phyloP scores from a whole-genome alignment of 768 basidiomycete species.

The Lactarius hengduanensis region DNA sequence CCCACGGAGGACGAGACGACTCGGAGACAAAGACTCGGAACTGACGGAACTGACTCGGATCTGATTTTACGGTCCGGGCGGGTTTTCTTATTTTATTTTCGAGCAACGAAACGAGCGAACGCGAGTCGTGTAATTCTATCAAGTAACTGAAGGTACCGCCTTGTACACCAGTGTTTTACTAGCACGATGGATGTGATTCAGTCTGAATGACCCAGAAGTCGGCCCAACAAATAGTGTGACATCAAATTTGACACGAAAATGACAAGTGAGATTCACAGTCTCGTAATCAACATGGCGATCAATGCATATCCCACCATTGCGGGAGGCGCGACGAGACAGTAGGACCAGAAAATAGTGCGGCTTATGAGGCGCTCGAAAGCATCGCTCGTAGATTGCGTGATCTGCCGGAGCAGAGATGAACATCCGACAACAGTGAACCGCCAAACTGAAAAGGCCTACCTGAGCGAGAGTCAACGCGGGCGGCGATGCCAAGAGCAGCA shows the following conservation, averaged over 20 bases:
- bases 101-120: too few species aligned
- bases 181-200: too few species aligned
- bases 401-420: conserved; percentile 40
- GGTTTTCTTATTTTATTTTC: neutral
- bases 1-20: neutral
- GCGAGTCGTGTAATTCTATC: too few species aligned
- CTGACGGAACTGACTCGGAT: too few species aligned
- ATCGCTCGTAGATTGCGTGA: conserved; percentile 81
- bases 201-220: neutral
- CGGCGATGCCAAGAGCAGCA: conserved; percentile 79
- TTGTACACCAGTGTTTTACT: too few species aligned
- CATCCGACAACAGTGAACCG: conserved; percentile 30
- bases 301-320: conserved; percentile 76
- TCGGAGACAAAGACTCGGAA: neutral
- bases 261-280: conserved; percentile 37
- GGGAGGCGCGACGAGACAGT: conserved; percentile 84
- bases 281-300: conserved; percentile 62
- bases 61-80: neutral
- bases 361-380: conserved; percentile 90
- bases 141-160: too few species aligned
- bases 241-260: neutral
- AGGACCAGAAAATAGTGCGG: conserved; percentile 90
- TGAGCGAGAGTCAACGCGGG: conserved; percentile 73
- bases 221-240: neutral
- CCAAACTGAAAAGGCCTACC: conserved; percentile 32